phyloP scores from a whole-genome alignment of 208 protist species.

The Phytomonas francai region DNA sequence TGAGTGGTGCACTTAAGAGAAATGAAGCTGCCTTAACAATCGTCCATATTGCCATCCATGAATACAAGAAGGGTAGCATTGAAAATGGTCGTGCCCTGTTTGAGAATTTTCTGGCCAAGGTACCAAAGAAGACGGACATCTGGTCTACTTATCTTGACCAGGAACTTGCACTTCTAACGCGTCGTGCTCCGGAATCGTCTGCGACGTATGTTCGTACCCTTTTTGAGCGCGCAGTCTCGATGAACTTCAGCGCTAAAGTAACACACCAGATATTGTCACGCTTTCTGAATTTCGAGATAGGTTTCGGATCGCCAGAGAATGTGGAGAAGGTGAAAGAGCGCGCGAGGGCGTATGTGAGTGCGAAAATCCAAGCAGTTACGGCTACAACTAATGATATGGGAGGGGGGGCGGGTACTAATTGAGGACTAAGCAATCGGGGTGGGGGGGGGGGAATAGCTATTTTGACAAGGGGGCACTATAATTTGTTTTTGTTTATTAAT shows the following conservation, averaged over 20 bases:
- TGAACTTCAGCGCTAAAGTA: constrained; percentile 76
- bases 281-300: constrained; percentile 95
- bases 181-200: constrained; percentile 31
- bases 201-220: constrained; percentile 47
- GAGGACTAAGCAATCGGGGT: not conserved
- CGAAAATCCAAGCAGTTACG: constrained; percentile 62
- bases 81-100: constrained; percentile 86
- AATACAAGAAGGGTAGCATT: constrained; percentile 75
- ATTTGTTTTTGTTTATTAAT: not conserved
- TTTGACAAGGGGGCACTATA: not conserved
- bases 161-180: constrained; percentile 64
- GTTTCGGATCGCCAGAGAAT: constrained; percentile 63
- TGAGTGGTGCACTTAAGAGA: constrained; percentile 46
- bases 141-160: constrained; percentile 89
- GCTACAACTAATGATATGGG: constrained; percentile 7
- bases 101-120: constrained; percentile 80
- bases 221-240: constrained; percentile 77
- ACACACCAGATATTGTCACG: constrained; percentile 94
- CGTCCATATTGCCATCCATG: constrained; percentile 74
- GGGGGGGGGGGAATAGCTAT: not conserved
- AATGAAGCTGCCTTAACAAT: constrained; percentile 47
- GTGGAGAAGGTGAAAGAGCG: constrained; percentile 91
- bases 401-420: not conserved
- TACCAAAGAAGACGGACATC: constrained; percentile 83
- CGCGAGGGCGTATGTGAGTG: constrained; percentile 91